A percentile compares a stretch with the other conserved stretches of the same genome.
Evolutionary conservation across 495 filamentous ascomycete species (phyloP).

Genomic region (Xylaria curta): DNA sequence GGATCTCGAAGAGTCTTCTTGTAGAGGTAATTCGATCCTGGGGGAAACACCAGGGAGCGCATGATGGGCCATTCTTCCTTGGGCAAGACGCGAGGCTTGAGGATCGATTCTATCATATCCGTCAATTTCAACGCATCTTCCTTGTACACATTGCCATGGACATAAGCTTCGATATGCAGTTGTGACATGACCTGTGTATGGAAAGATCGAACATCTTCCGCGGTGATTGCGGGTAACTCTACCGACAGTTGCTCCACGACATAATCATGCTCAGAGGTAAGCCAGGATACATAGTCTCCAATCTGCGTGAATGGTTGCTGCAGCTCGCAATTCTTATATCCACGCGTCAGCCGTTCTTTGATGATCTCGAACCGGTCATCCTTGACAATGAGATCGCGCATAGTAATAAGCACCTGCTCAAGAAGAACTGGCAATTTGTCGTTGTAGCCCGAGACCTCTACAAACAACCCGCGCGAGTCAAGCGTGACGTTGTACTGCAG

Average conservation of each 20-base stretch:
- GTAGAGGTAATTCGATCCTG: constrained; percentile 83
- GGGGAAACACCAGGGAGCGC: constrained; percentile 77
- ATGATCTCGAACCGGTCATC: constrained; percentile 88
- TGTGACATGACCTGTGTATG: constrained; percentile 82
- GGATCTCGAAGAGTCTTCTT: constrained; percentile 80
- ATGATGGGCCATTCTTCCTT: constrained; percentile 80
- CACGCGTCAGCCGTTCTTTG: constrained; percentile 81
- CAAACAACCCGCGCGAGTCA: constrained; percentile 74
- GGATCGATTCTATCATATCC: constrained; percentile 75
- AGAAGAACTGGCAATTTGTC: constrained; percentile 92
- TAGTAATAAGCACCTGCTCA: constrained; percentile 86
- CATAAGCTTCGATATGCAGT: constrained; percentile 84
- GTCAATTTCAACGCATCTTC: constrained; percentile 91
- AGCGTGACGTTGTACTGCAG: constrained; percentile 79
- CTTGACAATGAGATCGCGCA: constrained; percentile 82
- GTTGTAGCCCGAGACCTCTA: constrained; percentile 89
- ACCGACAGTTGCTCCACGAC: constrained; percentile 80
- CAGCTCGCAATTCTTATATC: constrained; percentile 84
- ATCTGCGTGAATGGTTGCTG: constrained; percentile 90
- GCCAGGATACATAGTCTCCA: constrained; percentile 80
- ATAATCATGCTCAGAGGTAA: constrained; percentile 77
- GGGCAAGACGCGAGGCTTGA: constrained; percentile 79
- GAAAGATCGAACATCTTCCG: constrained; percentile 76
- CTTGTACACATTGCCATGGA: constrained; percentile 94
- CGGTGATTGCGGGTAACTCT: constrained; percentile 75